These are phyloP conservation scores for Polytrichum formosum DNA, from an alignment of 225 moss, liverwort and hornwort genomes.

Conservation along the genomic window DNA sequence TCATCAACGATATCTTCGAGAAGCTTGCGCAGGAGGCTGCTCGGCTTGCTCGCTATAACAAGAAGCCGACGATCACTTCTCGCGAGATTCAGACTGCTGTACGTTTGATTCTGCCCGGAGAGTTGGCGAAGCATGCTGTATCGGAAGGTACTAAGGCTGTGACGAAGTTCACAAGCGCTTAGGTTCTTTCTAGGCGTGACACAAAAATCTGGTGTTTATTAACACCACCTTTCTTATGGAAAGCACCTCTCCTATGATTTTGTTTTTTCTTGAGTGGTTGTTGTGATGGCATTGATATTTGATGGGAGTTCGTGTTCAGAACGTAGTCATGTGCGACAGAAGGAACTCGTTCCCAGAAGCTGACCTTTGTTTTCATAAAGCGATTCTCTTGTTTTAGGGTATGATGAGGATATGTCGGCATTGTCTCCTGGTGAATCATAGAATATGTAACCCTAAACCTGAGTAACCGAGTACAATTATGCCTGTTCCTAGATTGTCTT, in stretches of 20 bases:
- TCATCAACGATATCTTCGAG: slow-evolving; percentile 35
- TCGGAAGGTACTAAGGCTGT: slow-evolving; percentile 34
- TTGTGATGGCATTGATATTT: too few relatives aligned
- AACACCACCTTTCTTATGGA: slow-evolving; percentile 22
- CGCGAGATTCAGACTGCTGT: slow-evolving; percentile 45
- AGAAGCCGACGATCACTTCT: slow-evolving; percentile 31
- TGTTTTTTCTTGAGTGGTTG: background rate
- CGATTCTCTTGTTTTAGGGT: too few relatives aligned
- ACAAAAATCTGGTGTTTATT: slow-evolving; percentile 17
- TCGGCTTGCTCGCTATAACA: slow-evolving; percentile 17
- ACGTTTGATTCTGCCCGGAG: slow-evolving; percentile 23
- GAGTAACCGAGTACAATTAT: too few relatives aligned
- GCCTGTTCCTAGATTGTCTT: too few relatives aligned
- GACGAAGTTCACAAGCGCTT: slow-evolving; percentile 39
- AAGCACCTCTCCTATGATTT: background rate
- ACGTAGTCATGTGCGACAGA: too few relatives aligned
- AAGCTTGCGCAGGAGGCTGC: slow-evolving; percentile 39
- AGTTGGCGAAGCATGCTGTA: slow-evolving; percentile 34
- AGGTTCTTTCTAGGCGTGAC: rapidly evolving
- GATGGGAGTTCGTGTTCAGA: too few relatives aligned
- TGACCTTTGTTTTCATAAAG: too few relatives aligned
- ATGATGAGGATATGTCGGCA: too few relatives aligned
- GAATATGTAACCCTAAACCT: too few relatives aligned
- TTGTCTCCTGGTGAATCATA: too few relatives aligned
- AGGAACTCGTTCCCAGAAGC: background rate